Evolutionary conservation across 371 early-diverging fungal species (phyloP).

Genomic region (Mortierella sp.): DNA sequence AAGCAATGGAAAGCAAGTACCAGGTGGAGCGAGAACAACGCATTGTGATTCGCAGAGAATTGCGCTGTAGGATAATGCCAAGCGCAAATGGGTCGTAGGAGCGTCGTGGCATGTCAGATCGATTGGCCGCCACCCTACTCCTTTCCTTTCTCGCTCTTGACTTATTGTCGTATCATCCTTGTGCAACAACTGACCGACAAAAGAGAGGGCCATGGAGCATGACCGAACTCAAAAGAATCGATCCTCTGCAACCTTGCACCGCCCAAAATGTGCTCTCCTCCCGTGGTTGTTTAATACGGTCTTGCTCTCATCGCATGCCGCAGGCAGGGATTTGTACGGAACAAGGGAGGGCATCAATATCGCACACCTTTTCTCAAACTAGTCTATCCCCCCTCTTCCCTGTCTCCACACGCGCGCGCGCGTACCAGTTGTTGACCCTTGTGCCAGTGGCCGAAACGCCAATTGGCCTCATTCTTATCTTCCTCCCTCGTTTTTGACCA

Average conservation of each 20-base stretch:
- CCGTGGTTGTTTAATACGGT: not conserved
- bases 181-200: not conserved
- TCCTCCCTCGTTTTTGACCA: not conserved
- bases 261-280: slow-evolving; percentile 18
- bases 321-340: not conserved
- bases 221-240: slow-evolving; percentile 19
- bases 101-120: slow-evolving; percentile 15
- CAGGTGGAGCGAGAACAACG: not conserved
- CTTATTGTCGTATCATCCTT: not conserved
- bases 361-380: not conserved
- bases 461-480: slow-evolving; percentile 48
- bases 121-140: slow-evolving; percentile 5
- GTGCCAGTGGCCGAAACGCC: slow-evolving; percentile 44
- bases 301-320: not conserved
- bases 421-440: slow-evolving; percentile 4
- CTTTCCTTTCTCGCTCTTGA: not conserved
- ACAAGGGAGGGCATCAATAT: not conserved
- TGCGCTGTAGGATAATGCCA: not conserved
- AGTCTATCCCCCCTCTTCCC: not conserved
- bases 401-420: not conserved
- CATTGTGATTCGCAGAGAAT: slow-evolving; percentile 21
- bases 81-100: slow-evolving; percentile 12
- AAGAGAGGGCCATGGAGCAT: slow-evolving; percentile 4
- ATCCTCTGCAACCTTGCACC: slow-evolving; percentile 5
- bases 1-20: too few relatives aligned